These are phyloP conservation scores for Myriangium duriaei DNA, from an alignment of 2,329 filamentous ascomycete genomes.

Conservation along the genomic window DNA sequence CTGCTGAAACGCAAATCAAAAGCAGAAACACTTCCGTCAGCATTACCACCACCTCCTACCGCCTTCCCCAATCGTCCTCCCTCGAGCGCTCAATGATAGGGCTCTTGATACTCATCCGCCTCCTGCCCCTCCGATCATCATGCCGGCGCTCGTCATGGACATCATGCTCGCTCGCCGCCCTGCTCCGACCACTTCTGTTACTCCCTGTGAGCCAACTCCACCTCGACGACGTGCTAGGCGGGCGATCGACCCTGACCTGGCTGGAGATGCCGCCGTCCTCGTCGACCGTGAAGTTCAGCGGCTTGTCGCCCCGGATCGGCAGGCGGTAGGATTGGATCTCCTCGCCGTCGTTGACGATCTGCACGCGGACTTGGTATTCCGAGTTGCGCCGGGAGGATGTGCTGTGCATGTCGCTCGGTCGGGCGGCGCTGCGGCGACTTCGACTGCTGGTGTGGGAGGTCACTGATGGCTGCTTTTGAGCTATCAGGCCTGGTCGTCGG, in stretches of 20 bases:
- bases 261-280: neutral
- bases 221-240: neutral
- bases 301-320: neutral
- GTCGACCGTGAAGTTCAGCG: constrained; percentile 1
- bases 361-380: constrained; percentile 4
- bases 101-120: neutral
- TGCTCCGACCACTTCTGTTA: neutral
- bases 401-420: neutral
- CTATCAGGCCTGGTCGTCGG: neutral
- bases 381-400: neutral
- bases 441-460: constrained; percentile 3
- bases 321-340: neutral
- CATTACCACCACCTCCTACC: too few species aligned
- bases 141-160: too few species aligned
- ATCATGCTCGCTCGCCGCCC: neutral
- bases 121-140: neutral
- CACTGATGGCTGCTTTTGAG: neutral
- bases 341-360: constrained; percentile 2
- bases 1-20: too few species aligned
- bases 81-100: neutral
- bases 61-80: neutral
- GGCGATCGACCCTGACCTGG: neutral
- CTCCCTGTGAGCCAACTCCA: neutral
- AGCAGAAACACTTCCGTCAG: too few species aligned
- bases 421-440: constrained; percentile 2